These are phyloP conservation scores for Alternaria conjuncta DNA, from an alignment of 2,329 filamentous ascomycete species.

Conservation along the genomic window DNA sequence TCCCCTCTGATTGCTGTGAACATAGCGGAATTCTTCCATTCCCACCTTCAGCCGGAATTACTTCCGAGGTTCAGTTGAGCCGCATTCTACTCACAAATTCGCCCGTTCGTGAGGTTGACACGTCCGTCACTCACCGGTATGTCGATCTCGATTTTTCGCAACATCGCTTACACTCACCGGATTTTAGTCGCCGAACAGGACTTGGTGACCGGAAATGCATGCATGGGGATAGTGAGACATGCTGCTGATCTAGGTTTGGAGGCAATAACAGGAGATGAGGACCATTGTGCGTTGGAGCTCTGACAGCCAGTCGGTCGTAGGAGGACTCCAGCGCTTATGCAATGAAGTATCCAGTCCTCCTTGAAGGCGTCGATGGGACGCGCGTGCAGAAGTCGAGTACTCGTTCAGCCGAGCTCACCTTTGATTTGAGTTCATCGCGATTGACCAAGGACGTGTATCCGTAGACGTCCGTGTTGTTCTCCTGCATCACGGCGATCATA, in stretches of 20 bases:
- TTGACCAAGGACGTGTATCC: no score
- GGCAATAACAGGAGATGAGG: neutral
- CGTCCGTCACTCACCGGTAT: neutral
- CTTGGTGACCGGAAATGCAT: neutral
- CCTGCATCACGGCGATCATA: neutral
- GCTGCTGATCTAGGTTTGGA: neutral
- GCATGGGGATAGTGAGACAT: neutral
- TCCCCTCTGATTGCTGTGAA: neutral
- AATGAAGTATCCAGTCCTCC: neutral
- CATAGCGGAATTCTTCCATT: fast-evolving
- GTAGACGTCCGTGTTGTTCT: neutral
- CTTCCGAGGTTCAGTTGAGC: neutral
- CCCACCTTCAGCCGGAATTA: fast-evolving
- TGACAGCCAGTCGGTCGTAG: neutral
- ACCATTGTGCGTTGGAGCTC: neutral
- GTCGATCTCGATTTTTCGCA: neutral
- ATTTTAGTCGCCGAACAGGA: neutral
- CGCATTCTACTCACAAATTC: neutral
- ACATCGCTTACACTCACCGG: neutral
- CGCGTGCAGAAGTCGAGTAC: neutral
- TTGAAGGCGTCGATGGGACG: neutral
- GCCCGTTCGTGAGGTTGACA: neutral
- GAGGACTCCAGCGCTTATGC: neutral
- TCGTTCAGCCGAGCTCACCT: neutral
- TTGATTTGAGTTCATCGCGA: neutral